phyloP scores from a whole-genome alignment of 805 yeast genomes.

The Pichia thaimueangensis region DNA sequence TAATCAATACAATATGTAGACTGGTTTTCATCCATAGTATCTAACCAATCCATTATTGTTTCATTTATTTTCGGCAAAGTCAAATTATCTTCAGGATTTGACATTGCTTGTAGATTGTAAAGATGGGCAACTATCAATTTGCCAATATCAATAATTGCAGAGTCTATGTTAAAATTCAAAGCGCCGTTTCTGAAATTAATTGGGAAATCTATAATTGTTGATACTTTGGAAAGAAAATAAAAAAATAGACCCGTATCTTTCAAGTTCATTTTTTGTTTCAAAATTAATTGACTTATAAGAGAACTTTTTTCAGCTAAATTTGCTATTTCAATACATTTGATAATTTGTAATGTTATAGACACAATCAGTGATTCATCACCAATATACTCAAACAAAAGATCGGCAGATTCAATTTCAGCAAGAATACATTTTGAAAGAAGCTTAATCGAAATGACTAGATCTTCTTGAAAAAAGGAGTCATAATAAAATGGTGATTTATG shows the following conservation, averaged over 20 bases:
- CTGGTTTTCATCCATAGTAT: neutral
- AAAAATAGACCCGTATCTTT: constrained; percentile 27
- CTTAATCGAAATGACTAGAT: constrained; percentile 4
- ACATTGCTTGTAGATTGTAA: constrained; percentile 17
- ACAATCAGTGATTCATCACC: constrained; percentile 6
- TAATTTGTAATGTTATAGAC: constrained; percentile 15
- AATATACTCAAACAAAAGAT: constrained; percentile 5
- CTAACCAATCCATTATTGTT: constrained; percentile 5
- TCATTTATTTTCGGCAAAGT: no score
- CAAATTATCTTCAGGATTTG: neutral
- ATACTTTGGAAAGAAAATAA: constrained; percentile 25
- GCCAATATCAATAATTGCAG: constrained; percentile 11
- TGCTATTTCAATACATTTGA: constrained; percentile 20
- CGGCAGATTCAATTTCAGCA: neutral
- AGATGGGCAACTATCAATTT: constrained; percentile 22
- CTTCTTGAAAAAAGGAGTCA: neutral
- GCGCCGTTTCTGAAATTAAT: constrained; percentile 19
- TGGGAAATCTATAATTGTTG: constrained; percentile 21
- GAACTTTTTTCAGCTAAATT: constrained; percentile 19
- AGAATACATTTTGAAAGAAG: constrained; percentile 6
- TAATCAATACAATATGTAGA: no score
- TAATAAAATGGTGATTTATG: neutral
- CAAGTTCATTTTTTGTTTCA: constrained; percentile 18
- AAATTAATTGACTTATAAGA: constrained; percentile 20
- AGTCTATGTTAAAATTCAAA: constrained; percentile 14